Base-by-base conservation (phyloP, 2,329 filamentous ascomycete species). In the Fusarium transvaalense region DNA sequence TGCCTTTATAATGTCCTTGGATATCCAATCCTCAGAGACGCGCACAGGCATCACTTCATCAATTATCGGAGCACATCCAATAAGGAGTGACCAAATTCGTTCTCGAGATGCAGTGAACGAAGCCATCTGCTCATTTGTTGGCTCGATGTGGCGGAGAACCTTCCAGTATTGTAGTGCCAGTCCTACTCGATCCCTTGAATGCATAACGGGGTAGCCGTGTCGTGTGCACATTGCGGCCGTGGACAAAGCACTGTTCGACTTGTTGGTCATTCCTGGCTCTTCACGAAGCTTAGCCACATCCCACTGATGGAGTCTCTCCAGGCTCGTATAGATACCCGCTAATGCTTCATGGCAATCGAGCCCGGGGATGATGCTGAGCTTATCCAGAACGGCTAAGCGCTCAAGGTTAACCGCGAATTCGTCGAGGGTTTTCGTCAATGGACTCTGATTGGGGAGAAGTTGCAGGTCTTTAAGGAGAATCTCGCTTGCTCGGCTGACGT, bases 301-400 rank as follows among this genome's bases (percentile, higher is more conserved):
- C 83, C 92, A 91, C 45, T 88, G 82, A 73, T 92, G 88, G n/a
- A 97, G 80, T 70, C 84, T 89, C 61, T 85, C 83, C 62, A 96
- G 80, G 73, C 91, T 92, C 58, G 86, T 86, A 76, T 91, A 92
- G 8, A 97, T 83, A 5, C 92, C 92, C 6, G 88, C 88, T 43
- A 95, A 83, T 1, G 92, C 92, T 75, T 93, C 91, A 75, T 92
- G 91, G 76, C 92, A 92, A 71, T 92, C 92, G 10, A 95, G 83
- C 7, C 86, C 86, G 2, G 88, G 89, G 31, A 86, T 82, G 23
- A 88, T 84, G 77, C 92, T 93, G 53, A 95, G 83, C 71, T 88
- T 90, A 76, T 96, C 93, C 56, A 94, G 79, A 7, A 79, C 84
- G 5, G 91, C 89, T 34, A 96, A 80, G 35, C 87, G 85, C 72